These are phyloP conservation scores for Dissophora globulifera DNA, from an alignment of 192 early-diverging fungal species.

Conservation along the genomic window DNA sequence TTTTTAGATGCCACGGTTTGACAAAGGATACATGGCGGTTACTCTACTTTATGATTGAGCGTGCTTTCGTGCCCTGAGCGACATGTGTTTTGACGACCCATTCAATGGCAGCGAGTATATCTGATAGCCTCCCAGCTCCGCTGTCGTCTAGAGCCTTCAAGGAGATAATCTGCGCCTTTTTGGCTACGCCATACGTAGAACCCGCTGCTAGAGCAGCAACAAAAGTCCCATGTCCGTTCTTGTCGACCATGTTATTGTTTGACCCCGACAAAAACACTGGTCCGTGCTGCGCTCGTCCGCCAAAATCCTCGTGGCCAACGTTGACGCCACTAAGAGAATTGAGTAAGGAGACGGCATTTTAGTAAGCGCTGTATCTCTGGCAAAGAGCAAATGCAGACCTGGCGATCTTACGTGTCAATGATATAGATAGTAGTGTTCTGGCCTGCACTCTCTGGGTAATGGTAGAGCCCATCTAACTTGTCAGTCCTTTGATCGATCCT, in stretches of 20 bases:
- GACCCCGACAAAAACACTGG: conserved; percentile 52
- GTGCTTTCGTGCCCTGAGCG: conserved; percentile 19
- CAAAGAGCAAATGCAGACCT: not conserved
- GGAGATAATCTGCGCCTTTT: conserved; percentile 62
- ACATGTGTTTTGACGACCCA: conserved; percentile 63
- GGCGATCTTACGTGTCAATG: conserved; percentile 47
- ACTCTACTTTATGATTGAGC: conserved; percentile 57
- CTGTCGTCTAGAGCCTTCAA: conserved; percentile 63
- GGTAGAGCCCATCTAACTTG: conserved; percentile 28
- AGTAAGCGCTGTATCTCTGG: no score
- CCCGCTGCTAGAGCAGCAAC: conserved; percentile 68
- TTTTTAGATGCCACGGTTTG: no score
- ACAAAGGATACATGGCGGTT: not conserved
- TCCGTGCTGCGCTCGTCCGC: conserved; percentile 60
- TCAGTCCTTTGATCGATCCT: conserved; percentile 39
- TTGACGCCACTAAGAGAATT: conserved; percentile 51
- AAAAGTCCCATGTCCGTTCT: conserved; percentile 69
- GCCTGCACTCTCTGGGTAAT: conserved; percentile 41
- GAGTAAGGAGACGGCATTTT: no score
- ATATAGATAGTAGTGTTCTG: conserved; percentile 49
- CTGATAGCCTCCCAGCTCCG: conserved; percentile 60
- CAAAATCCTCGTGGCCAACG: conserved; percentile 59
- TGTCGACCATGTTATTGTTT: conserved; percentile 46
- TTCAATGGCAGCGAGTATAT: conserved; percentile 59
- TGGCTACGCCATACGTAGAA: conserved; percentile 67